Evolutionary conservation across 2,329 filamentous ascomycete genomes (phyloP).

Genomic region (Rachicladosporium sp.): DNA sequence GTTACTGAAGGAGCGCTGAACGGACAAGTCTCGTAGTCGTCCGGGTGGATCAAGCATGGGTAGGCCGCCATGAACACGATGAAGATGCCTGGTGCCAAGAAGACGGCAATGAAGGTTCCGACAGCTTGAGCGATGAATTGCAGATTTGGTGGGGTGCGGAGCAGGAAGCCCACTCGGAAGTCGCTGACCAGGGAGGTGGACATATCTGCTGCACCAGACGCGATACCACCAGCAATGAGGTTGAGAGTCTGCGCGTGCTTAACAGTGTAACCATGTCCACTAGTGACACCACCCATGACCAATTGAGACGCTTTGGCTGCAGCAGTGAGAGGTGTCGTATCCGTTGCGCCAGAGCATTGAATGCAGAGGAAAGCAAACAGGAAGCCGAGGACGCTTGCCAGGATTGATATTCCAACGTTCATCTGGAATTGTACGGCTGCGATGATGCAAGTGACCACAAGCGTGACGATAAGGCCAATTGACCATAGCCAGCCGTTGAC

Average conservation of each 20-base stretch:
- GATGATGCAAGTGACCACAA: slow-evolving; percentile 38
- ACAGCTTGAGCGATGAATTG: slow-evolving; percentile 53
- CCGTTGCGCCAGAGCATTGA: slow-evolving; percentile 40
- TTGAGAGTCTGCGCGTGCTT: slow-evolving; percentile 48
- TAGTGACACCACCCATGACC: slow-evolving; percentile 50
- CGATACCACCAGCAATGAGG: slow-evolving; percentile 42
- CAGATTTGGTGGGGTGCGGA: slow-evolving; percentile 48
- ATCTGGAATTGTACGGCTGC: slow-evolving; percentile 42
- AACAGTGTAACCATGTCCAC: slow-evolving; percentile 36
- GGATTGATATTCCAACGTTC: slow-evolving; percentile 41
- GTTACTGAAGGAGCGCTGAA: slow-evolving; percentile 50
- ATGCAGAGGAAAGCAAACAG: slow-evolving; percentile 47
- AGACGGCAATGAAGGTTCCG: slow-evolving; percentile 49
- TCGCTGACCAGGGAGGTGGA: slow-evolving; percentile 43
- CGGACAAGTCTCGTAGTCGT: slow-evolving; percentile 35
- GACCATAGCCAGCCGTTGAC: slow-evolving; percentile 42
- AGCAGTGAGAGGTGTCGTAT: slow-evolving; percentile 49
- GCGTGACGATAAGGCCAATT: slow-evolving; percentile 32
- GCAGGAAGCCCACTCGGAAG: slow-evolving; percentile 53
- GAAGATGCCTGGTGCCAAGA: slow-evolving; percentile 52
- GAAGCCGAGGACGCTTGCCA: slow-evolving; percentile 44
- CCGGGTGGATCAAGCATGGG: slow-evolving; percentile 44
- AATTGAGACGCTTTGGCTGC: slow-evolving; percentile 55
- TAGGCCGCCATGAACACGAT: slow-evolving; percentile 53
- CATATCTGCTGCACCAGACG: slow-evolving; percentile 22